Evolutionary conservation across 331 rosid genomes (phyloP), one percentile per base, ranked within the genome.

Genomic region (Quercus lobata): DNA sequence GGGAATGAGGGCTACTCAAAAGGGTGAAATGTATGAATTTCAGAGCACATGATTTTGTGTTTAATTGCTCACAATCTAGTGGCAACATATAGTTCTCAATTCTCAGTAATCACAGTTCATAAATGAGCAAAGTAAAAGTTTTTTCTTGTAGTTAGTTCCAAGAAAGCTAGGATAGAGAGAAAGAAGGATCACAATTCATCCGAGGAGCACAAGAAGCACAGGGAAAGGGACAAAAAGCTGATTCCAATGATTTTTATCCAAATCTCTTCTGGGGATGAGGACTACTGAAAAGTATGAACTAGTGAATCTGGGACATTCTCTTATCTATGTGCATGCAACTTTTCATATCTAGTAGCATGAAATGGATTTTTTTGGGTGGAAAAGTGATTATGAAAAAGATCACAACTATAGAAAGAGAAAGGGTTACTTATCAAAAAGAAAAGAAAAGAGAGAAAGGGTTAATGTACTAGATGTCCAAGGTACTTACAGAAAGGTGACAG

Each of bases 251-350:
- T 58, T 72, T 79, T 65, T 71, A 57, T 81, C 53, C 57, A 65
- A 73, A 73, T 82, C 74, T 79, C 88, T 69, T 76, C 87, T 21
- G 79, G 77, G 44, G 84, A 87, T 17, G 86, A 84, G 62, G 90
- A 84, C 65, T 14, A 80, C 84, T 78, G 81, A 4, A 82, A 87
- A 85, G 91, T 90, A 85, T 82, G 77, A 76, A 18, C 54, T 60
- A 4, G 72, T 21, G 27, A 44, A 30, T 57, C 32, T n/a, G 29
- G 32, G n/a, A 17, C 27, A 32, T 76, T 74, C 52, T 61, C 70
- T 14, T 49, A 14, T 49, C 16, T 76, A 21, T 19, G 12, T 69
- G 32, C 66, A 19, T 27, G 57, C 61, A 15, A 9, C 37, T 30
- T 27, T 19, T 69, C 57, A 29, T 27, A 72, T 34, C 69, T 30